A percentile compares a stretch with the other conserved stretches of the same genome.
Evolutionary conservation across 805 yeast genomes (phyloP).

Genomic region (Saccharomycopsis sp.): DNA sequence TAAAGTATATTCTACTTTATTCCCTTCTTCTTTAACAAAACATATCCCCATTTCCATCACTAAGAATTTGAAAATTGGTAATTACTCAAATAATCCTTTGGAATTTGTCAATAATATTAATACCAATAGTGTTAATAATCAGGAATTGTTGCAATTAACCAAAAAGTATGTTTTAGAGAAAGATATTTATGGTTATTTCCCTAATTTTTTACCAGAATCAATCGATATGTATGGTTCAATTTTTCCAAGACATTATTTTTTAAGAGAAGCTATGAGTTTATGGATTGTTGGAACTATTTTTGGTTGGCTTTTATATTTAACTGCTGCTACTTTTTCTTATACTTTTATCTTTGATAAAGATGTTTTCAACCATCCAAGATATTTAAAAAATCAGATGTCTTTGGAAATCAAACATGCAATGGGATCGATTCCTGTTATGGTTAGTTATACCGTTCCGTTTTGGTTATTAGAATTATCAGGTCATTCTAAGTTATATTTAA

Average conservation of each 20-base stretch:
- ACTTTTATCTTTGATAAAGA: conserved; percentile 73
- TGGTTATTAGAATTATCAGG: conserved; percentile 79
- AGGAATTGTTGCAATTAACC: conserved; percentile 7
- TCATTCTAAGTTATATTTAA: conserved; percentile 65
- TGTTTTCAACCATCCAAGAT: conserved; percentile 92
- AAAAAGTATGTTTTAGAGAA: conserved; percentile 16
- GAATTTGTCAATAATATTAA: conserved; percentile 4
- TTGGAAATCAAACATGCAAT: conserved; percentile 73
- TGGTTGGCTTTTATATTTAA: conserved; percentile 76
- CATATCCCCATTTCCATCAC: conserved; percentile 24
- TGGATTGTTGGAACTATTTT: conserved; percentile 64
- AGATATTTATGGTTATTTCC: conserved; percentile 51
- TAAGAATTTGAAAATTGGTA: conserved; percentile 19
- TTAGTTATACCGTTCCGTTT: conserved; percentile 80
- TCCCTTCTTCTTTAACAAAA: conserved; percentile 46
- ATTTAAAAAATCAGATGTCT: conserved; percentile 84
- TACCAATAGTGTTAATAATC: not conserved
- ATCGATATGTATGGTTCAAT: conserved; percentile 54
- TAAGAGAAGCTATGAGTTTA: conserved; percentile 64
- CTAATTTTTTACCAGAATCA: conserved; percentile 47
- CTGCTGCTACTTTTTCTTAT: conserved; percentile 70
- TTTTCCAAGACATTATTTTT: conserved; percentile 56
- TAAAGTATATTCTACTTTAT: conserved; percentile 52
- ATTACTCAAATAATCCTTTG: conserved; percentile 16
- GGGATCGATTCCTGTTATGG: conserved; percentile 85